Conservation (phyloP, 2,329 filamentous ascomycete genomes). For the Trichophyton rubrum region DNA sequence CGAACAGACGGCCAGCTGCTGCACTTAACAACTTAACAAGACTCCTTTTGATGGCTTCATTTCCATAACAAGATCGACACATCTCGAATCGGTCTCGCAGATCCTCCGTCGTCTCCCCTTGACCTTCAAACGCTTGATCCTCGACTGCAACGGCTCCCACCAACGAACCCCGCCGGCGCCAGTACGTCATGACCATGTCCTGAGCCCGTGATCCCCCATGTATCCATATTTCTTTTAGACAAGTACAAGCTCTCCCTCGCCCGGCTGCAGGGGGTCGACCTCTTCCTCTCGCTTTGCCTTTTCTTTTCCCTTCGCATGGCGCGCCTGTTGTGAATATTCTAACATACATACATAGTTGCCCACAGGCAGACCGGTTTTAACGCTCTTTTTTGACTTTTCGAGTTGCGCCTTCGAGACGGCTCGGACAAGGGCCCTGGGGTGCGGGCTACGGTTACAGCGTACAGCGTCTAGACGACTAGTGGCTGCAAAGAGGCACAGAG, state of each 20-base stretch:
- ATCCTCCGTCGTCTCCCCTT: no score
- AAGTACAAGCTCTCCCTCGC: not conserved
- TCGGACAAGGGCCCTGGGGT: not conserved
- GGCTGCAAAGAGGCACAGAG: constrained; percentile 2
- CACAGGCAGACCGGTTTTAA: no score
- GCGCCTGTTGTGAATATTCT: not conserved
- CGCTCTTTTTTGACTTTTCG: not conserved
- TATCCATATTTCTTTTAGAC: not conserved
- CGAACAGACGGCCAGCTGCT: no score
- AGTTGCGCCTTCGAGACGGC: not conserved
- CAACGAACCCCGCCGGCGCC: not conserved
- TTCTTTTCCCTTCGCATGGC: not conserved
- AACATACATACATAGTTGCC: not conserved
- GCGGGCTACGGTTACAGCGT: not conserved
- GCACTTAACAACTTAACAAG: no score
- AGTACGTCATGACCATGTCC: not conserved
- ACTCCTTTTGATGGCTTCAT: no score
- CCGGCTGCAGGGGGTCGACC: not conserved
- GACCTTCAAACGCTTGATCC: no score
- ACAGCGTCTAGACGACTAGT: not conserved
- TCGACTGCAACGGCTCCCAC: no score
- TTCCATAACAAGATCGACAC: no score
- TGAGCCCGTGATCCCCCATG: not conserved
- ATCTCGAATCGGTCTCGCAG: no score
- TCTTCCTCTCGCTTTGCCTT: not conserved